Evolutionary conservation across 1,284 basidiomycete genomes (phyloP).

Genomic region (Cutaneotrichosporon spelunceum): DNA sequence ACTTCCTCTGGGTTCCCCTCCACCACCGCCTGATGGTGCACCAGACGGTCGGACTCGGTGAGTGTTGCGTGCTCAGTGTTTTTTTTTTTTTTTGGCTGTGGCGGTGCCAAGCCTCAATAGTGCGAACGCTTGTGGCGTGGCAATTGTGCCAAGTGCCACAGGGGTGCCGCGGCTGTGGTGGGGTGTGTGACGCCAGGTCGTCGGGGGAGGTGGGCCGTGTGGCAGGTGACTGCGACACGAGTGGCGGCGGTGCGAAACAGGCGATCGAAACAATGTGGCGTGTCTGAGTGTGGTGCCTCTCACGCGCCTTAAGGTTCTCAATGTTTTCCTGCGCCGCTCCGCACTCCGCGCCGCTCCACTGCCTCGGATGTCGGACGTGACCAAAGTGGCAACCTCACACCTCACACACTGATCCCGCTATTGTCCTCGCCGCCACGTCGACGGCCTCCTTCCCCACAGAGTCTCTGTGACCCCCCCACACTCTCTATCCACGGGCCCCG

Average conservation of each 20-base stretch:
- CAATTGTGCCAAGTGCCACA: constrained; percentile 1
- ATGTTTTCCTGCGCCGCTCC: neutral
- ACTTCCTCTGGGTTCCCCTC: constrained; percentile 72
- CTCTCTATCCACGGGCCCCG: neutral
- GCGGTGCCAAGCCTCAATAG: neutral
- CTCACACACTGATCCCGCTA: neutral
- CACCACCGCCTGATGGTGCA: constrained; percentile 75
- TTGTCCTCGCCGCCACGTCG: neutral
- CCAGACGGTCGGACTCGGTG: constrained; percentile 71
- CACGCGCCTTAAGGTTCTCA: neutral
- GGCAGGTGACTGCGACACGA: neutral
- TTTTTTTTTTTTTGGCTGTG: neutral
- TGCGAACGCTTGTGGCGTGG: neutral
- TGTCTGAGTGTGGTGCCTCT: neutral
- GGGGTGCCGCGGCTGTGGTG: neutral
- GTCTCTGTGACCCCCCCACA: neutral
- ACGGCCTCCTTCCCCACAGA: neutral
- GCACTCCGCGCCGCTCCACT: neutral
- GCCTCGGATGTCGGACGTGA: neutral
- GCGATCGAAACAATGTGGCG: neutral
- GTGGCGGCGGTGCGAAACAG: neutral
- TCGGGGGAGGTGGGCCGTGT: neutral
- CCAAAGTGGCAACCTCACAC: neutral
- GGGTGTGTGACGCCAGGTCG: neutral
- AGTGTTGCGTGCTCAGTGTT: constrained; percentile 13